A percentile compares a stretch with the other conserved stretches of the same genome.
Conservation (phyloP, 768 basidiomycete genomes). For the Cystoderma amianthinum region DNA sequence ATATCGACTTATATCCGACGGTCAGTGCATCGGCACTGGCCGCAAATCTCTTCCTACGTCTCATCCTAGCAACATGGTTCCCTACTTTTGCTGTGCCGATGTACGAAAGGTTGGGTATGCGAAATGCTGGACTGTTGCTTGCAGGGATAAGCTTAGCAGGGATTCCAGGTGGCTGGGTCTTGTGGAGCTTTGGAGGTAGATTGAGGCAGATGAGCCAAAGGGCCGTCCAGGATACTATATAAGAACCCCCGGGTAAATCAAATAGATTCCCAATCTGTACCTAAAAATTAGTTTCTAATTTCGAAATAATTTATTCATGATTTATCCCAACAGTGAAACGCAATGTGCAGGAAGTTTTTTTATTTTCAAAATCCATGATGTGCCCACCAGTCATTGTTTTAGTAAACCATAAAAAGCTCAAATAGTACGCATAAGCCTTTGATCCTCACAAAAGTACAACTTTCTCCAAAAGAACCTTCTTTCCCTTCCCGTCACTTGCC, state of each 20-base stretch:
- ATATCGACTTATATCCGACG: conserved; percentile 6
- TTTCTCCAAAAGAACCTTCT: conserved; percentile 60
- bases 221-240: conserved; percentile 10
- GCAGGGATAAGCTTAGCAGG: conserved; percentile 7
- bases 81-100: conserved; percentile 10
- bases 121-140: conserved; percentile 6
- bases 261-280: too few species aligned
- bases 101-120: conserved; percentile 7
- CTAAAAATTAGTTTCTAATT: too few species aligned
- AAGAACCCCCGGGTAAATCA: too few species aligned
- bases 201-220: conserved; percentile 6
- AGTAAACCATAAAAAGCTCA: too few species aligned
- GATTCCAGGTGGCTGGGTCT: conserved; percentile 4
- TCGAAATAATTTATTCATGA: too few species aligned
- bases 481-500: conserved; percentile 60
- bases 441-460: conserved; percentile 27
- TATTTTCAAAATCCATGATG: too few species aligned
- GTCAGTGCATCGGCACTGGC: conserved; percentile 5
- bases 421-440: too few species aligned
- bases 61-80: conserved; percentile 8
- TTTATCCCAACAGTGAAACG: too few species aligned
- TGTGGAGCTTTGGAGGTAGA: conserved; percentile 3
- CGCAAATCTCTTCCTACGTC: conserved; percentile 8
- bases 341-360: too few species aligned
- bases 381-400: too few species aligned